phyloP scores from a whole-genome alignment of 306 rosid species.

The Phaseolus lunatus region DNA sequence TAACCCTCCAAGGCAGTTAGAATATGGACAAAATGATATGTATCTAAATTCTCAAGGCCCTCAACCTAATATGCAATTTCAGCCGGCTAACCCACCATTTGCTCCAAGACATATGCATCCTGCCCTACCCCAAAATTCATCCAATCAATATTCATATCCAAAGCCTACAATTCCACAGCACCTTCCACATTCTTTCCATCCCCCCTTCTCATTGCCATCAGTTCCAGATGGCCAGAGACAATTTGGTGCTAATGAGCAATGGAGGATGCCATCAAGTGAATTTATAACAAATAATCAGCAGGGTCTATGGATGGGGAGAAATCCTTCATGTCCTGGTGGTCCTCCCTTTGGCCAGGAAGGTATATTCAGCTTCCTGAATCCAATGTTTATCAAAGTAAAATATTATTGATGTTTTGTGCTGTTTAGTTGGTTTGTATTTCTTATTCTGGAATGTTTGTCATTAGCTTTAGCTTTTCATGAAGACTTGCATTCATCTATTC shows the following conservation, averaged over 20 bases:
- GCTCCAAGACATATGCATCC: slow-evolving; percentile 74
- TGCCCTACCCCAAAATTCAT: slow-evolving; percentile 64
- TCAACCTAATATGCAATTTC: slow-evolving; percentile 70
- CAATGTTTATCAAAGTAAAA: neutral
- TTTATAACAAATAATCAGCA: slow-evolving; percentile 63
- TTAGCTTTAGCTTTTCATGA: neutral
- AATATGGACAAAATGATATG: slow-evolving; percentile 66
- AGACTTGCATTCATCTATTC: neutral
- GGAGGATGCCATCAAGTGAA: slow-evolving; percentile 70
- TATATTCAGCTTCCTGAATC: slow-evolving; percentile 29
- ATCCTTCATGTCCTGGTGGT: slow-evolving; percentile 62
- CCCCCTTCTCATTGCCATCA: slow-evolving; percentile 64
- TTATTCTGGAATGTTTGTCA: neutral
- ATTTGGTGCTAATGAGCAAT: slow-evolving; percentile 69
- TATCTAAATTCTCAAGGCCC: slow-evolving; percentile 65
- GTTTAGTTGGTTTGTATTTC: neutral
- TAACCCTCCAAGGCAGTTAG: slow-evolving; percentile 64
- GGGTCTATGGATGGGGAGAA: slow-evolving; percentile 79
- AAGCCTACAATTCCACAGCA: slow-evolving; percentile 67
- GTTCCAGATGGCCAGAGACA: slow-evolving; percentile 70
- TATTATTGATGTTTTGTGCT: slow-evolving; percentile 4
- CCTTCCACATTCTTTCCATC: slow-evolving; percentile 64
- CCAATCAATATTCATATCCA: slow-evolving; percentile 70
- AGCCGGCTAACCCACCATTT: slow-evolving; percentile 64
- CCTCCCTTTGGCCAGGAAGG: slow-evolving; percentile 81